phyloP scores from a whole-genome alignment of 257 asterid genomes.

The Gynochthodes officinalis region DNA sequence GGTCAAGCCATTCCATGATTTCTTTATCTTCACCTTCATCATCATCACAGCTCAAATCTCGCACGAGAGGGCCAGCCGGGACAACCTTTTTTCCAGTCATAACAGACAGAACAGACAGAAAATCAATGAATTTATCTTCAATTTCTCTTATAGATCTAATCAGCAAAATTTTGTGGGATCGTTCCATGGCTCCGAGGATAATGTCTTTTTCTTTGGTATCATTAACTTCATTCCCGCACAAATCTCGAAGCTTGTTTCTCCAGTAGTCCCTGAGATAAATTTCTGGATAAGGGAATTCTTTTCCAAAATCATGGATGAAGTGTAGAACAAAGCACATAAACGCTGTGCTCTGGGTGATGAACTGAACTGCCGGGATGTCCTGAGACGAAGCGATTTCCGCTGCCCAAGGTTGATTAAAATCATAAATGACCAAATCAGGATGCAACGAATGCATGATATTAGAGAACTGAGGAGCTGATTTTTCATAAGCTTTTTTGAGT shows the following conservation, averaged over 20 bases:
- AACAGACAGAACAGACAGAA: slow-evolving; percentile 6
- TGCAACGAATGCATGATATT: background rate
- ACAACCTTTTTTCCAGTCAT: slow-evolving; percentile 7
- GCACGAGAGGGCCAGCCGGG: slow-evolving; percentile 21
- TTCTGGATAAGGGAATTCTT: slow-evolving; percentile 16
- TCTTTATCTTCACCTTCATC: slow-evolving; percentile 2
- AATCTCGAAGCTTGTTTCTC: too few species aligned
- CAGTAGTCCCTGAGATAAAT: slow-evolving; percentile 10
- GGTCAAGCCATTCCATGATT: too few species aligned
- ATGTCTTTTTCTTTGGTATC: too few species aligned
- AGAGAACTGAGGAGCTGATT: slow-evolving; percentile 12
- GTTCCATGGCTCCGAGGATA: background rate
- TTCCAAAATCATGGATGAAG: background rate
- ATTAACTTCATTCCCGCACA: too few species aligned
- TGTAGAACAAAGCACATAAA: background rate
- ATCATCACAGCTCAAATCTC: background rate
- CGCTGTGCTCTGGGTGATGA: slow-evolving; percentile 1
- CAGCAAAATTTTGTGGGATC: too few species aligned
- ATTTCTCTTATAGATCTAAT: too few species aligned
- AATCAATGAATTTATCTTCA: slow-evolving; percentile 17
- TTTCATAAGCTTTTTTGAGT: slow-evolving; percentile 14
- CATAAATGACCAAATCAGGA: too few species aligned
- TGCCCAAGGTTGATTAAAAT: slow-evolving; percentile 26
- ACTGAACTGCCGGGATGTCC: slow-evolving; percentile 20
- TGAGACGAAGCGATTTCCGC: slow-evolving; percentile 17